A percentile compares a stretch with the other conserved stretches of the same genome.
Conservation (phyloP, 208 protist genomes). For the Sergeia podlipaevii region DNA sequence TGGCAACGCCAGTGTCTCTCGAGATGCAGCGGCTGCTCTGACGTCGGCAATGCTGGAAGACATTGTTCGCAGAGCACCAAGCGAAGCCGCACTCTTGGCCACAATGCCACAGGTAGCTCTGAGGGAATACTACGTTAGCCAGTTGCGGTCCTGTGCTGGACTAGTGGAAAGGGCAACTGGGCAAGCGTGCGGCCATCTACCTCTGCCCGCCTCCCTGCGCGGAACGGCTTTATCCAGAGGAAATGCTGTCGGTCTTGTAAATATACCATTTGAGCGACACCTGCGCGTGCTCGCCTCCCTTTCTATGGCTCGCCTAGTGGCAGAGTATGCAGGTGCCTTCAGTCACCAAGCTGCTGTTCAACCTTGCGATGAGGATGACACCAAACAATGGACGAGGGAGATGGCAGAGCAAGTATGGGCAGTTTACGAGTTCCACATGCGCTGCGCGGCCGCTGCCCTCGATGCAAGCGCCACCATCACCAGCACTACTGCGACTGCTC, state of each 20-base stretch:
- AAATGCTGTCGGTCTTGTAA: background rate
- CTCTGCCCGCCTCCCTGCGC: constrained; percentile 7
- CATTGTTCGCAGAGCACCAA: constrained; percentile 13
- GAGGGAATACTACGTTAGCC: background rate
- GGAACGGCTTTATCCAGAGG: constrained; percentile 3
- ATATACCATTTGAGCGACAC: constrained; percentile 15
- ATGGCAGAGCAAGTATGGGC: constrained; percentile 60
- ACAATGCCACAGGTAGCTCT: background rate
- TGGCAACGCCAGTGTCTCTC: constrained; percentile 5
- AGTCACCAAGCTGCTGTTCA: no score
- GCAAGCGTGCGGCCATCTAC: background rate
- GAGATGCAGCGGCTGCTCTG: constrained; percentile 13
- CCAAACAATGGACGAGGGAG: constrained; percentile 16
- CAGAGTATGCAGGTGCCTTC: no score
- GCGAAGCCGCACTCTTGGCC: background rate
- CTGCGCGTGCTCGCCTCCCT: constrained; percentile 39
- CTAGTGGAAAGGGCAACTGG: background rate
- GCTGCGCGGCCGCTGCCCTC: constrained; percentile 25
- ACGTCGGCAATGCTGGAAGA: constrained; percentile 14
- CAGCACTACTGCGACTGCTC: background rate
- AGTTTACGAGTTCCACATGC: constrained; percentile 44
- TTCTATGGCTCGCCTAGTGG: constrained; percentile 46
- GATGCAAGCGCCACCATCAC: background rate
- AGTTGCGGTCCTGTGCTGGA: background rate
- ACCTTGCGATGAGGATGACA: background rate